Evolutionary conservation across 2,329 filamentous ascomycete species (phyloP), one percentile per base, ranked within the genome.

Genomic region (Ascochyta lentis): DNA sequence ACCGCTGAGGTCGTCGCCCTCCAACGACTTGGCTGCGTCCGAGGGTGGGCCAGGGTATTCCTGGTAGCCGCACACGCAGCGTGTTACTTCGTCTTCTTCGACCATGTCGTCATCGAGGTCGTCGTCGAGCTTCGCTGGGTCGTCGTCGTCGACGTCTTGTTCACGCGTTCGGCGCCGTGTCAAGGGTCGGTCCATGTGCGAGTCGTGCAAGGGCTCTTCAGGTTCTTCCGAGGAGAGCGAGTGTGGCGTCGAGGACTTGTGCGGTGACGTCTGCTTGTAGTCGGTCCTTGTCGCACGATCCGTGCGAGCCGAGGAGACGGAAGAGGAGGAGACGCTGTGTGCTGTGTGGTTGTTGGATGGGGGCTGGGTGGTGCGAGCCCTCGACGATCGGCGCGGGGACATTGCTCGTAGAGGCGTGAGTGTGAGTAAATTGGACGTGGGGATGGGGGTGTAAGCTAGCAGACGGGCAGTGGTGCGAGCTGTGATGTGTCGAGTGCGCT

Each of bases 61-160:
- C 71, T 96, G 92, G 67, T 90, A 88, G 66, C 92, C 93, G 78
- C 95, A 99, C 63, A 99, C 89, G 79, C 95, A 99, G 65, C 95
- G 88, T 71, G 96, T 96, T 52, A 95, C 87, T 80, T 98, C 95
- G 71, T 97, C 93, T 75, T 97, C 75, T 51, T 77, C 75, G 16
- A 70, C 69, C 26, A 92, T 70, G 90, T 81, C 84, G 56, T 91
- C 90, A 44, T 83, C 83, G 33, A 81, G 78, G 43, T 82, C 81
- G 38, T 84, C 83, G 16, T 89, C 84, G 70, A 71, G 71, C 69
- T 74, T 79, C 53, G 65, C 70, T 46, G 67, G 56, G 23, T 75
- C 72, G 48, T 78, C 76, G 46, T 79, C 78, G 61, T 88, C 89
- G 75, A 88, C 86, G 64, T 82, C 88, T 72, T 91, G 87, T 61